Evolutionary conservation across 2,329 filamentous ascomycete genomes (phyloP).

Genomic region (Penicillium occitanis): DNA sequence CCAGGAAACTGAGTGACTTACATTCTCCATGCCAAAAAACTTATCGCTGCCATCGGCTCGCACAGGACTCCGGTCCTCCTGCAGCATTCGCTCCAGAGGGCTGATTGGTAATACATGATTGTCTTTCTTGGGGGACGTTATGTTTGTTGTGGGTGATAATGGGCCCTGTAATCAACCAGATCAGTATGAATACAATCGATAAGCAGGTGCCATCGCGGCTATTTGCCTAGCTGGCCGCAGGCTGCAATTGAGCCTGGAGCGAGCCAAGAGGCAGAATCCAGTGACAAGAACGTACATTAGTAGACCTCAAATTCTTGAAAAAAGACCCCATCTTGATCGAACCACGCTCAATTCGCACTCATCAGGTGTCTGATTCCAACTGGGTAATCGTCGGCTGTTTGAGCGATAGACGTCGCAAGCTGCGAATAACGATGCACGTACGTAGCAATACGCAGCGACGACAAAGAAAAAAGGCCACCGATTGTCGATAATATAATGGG

Average conservation of each 20-base stretch:
- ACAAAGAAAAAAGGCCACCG: not conserved
- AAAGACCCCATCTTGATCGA: conserved; percentile 42
- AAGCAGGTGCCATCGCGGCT: not conserved
- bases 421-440: not conserved
- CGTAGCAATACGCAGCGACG: not conserved
- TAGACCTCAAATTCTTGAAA: conserved; percentile 41
- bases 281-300: conserved; percentile 35
- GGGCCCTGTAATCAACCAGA: conserved; percentile 41
- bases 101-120: conserved; percentile 57
- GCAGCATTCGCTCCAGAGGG: conserved; percentile 71
- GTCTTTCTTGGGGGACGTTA: conserved; percentile 59
- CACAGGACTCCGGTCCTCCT: conserved; percentile 75
- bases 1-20: conserved; percentile 51
- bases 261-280: not conserved
- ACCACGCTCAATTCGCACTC: conserved; percentile 4
- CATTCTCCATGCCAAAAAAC: conserved; percentile 98
- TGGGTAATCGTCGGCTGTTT: not conserved
- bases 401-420: not conserved
- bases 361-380: not conserved
- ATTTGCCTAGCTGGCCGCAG: not conserved
- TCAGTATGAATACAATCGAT: not conserved
- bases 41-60: conserved; percentile 91
- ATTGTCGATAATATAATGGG: not conserved
- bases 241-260: not conserved
- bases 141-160: conserved; percentile 47